Evolutionary conservation across 305 asterid genomes (phyloP).

Genomic region (Petunia hybrid): DNA sequence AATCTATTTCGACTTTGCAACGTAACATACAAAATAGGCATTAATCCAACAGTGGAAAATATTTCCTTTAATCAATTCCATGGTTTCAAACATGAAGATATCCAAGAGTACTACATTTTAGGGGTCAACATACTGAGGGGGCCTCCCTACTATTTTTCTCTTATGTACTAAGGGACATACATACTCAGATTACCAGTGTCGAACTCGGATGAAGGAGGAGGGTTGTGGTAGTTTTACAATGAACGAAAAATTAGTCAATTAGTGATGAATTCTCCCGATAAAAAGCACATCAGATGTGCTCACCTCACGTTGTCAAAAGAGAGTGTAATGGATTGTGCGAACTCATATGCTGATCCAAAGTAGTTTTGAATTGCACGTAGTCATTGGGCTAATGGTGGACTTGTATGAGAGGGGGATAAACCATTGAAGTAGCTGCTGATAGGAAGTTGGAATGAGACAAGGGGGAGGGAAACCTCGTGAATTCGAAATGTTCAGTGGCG

Average conservation of each 20-base stretch:
- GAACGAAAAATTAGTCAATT: not conserved
- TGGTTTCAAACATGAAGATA: conserved; percentile 23
- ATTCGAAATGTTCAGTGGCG: not conserved
- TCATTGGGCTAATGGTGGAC: not conserved
- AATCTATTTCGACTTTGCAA: conserved; percentile 21
- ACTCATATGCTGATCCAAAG: conserved; percentile 8
- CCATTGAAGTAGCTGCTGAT: not conserved
- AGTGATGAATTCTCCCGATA: not conserved
- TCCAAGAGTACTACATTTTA: not conserved
- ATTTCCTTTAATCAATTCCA: not conserved
- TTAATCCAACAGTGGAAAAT: conserved; percentile 15
- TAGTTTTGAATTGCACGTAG: not conserved
- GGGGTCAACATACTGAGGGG: not conserved
- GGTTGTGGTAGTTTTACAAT: not conserved
- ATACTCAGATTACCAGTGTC: not conserved
- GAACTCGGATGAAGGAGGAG: not conserved
- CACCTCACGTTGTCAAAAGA: not conserved
- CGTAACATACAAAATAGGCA: not conserved
- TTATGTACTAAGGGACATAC: too few relatives aligned
- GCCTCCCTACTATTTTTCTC: not conserved
- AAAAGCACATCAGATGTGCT: not conserved
- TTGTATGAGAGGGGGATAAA: not conserved
- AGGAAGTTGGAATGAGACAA: not conserved
- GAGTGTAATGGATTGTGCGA: not conserved
- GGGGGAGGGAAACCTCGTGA: not conserved